Evolutionary conservation across 1,284 basidiomycete species (phyloP), one percentile per base, ranked within the genome.

Genomic region (Marasmius oreades): DNA sequence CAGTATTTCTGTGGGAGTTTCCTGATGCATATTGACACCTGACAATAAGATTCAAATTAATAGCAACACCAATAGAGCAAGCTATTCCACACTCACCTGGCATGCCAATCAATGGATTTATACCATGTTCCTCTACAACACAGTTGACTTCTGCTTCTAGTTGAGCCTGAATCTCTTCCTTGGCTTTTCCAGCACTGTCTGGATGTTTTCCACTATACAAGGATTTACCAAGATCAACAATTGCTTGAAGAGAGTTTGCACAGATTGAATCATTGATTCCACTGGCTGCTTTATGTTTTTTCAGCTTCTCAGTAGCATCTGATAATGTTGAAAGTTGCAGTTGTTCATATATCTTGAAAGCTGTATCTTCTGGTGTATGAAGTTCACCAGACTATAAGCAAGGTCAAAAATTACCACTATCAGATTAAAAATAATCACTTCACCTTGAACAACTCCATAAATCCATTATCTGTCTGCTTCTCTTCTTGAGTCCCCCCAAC

Each of bases 1-100:
- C 0, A 76, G 60, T 20, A 75, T 69, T 55, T 76, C 69, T 8
- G 72, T 63, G 3, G 72, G 70, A 0, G 70, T 74, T 74, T 71
- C 23, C n/a, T n/a, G n/a, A n/a, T n/a, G n/a, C n/a, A n/a, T n/a
- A n/a, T n/a, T n/a, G n/a, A n/a, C n/a, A n/a, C n/a, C n/a, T n/a
- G n/a, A n/a, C n/a, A n/a, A n/a, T n/a, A n/a, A n/a, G n/a, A n/a
- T n/a, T n/a, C n/a, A 62, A 57, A 0, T 63, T 59, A 4, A 66
- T 66, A 61, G 74, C 71, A 36, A 74, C 60, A 0, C 67, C 71
- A 66, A n/a, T 42, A 26, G 20, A 14, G 18, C n/a, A 51, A 37
- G 28, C 10, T 26, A 48, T 24, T 33, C 3, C 28, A 33, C 8
- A 33, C 48, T 12, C 12, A 14, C 12, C 20, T 18, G 12, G n/a